phyloP scores from a whole-genome alignment of 1,139 yeast genomes.

The Kodamaea sp. region DNA sequence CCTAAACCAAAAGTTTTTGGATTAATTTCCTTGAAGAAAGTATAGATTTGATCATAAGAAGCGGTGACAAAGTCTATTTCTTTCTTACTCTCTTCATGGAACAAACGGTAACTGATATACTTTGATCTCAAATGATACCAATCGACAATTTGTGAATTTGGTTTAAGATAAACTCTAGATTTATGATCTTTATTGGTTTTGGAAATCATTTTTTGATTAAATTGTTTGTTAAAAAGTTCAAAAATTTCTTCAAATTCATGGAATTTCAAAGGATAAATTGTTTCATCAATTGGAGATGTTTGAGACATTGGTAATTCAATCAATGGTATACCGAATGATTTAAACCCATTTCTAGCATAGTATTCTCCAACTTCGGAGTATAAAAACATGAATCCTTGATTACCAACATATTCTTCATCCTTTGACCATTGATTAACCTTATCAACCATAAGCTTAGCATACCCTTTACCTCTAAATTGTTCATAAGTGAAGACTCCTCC shows the following conservation, averaged over 20 bases:
- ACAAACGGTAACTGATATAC: constrained; percentile 30
- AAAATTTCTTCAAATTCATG: constrained; percentile 31
- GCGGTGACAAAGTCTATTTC: constrained; percentile 22
- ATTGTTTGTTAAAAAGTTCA: constrained; percentile 21
- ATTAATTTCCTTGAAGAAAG: constrained; percentile 19
- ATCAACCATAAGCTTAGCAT: constrained; percentile 60
- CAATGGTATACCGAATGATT: constrained; percentile 45
- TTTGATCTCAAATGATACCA: constrained; percentile 47
- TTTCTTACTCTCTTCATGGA: constrained; percentile 16
- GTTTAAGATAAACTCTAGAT: constrained; percentile 28
- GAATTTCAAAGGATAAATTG: constrained; percentile 20
- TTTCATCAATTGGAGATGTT: constrained; percentile 5
- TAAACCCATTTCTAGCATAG: constrained; percentile 57
- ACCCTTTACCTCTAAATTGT: constrained; percentile 59
- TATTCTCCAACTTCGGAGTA: constrained; percentile 75
- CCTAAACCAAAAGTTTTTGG: constrained; percentile 35
- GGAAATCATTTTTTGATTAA: constrained; percentile 15
- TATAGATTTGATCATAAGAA: constrained; percentile 24
- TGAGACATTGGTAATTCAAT: constrained; percentile 18
- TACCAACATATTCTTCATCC: constrained; percentile 20
- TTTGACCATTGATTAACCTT: constrained; percentile 31
- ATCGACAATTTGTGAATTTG: constrained; percentile 31
- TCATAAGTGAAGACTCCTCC: constrained; percentile 48
- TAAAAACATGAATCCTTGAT: constrained; percentile 46
- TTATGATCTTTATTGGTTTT: constrained; percentile 25